phyloP scores from a whole-genome alignment of 1,284 basidiomycete genomes.

The Tilletia walkeri region DNA sequence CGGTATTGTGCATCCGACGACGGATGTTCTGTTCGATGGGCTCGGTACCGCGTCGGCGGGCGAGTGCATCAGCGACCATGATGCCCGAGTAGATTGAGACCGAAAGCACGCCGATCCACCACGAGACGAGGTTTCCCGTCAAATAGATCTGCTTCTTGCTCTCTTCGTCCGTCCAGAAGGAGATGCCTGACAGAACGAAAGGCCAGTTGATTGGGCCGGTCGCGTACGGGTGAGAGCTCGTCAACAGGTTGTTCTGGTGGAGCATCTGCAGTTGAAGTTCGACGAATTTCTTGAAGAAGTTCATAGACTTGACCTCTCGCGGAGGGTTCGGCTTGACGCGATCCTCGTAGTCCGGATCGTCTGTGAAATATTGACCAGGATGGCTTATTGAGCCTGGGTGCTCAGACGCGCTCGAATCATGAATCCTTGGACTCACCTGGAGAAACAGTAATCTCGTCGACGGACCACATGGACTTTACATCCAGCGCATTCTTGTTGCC shows the following conservation, averaged over 20 bases:
- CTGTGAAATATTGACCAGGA: conserved; percentile 17
- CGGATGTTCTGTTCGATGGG: conserved; percentile 78
- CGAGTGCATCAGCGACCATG: conserved; percentile 81
- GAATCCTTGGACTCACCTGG: conserved; percentile 60
- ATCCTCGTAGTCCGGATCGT: conserved; percentile 40
- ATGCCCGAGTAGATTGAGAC: conserved; percentile 86
- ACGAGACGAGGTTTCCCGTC: conserved; percentile 87
- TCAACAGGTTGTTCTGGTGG: conserved; percentile 94
- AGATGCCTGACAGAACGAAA: conserved; percentile 89
- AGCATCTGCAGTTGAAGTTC: conserved; percentile 94
- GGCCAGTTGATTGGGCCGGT: conserved; percentile 95
- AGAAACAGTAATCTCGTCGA: conserved; percentile 69
- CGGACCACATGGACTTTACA: conserved; percentile 80
- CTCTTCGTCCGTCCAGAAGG: conserved; percentile 80
- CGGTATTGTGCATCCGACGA: conserved; percentile 85
- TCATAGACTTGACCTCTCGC: conserved; percentile 75
- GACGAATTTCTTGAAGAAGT: conserved; percentile 90
- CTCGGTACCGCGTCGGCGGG: conserved; percentile 76
- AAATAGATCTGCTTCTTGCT: conserved; percentile 76
- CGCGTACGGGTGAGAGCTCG: conserved; percentile 91
- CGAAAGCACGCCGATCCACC: conserved; percentile 87
- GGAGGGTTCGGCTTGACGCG: conserved; percentile 53
- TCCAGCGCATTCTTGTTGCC: conserved; percentile 91
- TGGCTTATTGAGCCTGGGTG: neutral
- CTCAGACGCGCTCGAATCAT: too few relatives aligned